These are phyloP conservation scores for Fusarium verticillioides DNA, from an alignment of 2,329 filamentous ascomycete genomes.

Conservation along the genomic window DNA sequence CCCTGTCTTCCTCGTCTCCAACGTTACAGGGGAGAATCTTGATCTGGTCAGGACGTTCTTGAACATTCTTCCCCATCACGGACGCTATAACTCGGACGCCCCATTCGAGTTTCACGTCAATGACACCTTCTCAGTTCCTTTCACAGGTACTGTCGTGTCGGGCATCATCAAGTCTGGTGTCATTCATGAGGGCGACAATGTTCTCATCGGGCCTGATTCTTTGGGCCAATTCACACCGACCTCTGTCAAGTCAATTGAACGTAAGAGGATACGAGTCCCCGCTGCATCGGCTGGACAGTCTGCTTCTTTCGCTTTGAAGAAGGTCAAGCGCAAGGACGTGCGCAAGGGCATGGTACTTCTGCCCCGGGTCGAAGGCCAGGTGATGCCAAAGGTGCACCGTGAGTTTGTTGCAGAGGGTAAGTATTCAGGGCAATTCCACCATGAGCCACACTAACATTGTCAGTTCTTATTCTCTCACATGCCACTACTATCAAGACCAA, in stretches of 20 bases:
- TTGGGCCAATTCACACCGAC: slow-evolving; percentile 90
- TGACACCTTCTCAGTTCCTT: slow-evolving; percentile 97
- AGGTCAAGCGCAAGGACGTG: slow-evolving; percentile 89
- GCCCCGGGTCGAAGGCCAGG: slow-evolving; percentile 79
- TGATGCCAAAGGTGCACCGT: slow-evolving; percentile 74
- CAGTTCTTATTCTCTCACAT: slow-evolving; percentile 92
- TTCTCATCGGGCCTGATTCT: slow-evolving; percentile 90
- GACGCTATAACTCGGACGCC: slow-evolving; percentile 87
- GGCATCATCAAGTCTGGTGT: slow-evolving; percentile 91
- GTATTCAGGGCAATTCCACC: slow-evolving; percentile 3
- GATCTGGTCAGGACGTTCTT: slow-evolving; percentile 92
- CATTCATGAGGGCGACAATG: slow-evolving; percentile 88
- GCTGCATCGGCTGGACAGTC: slow-evolving; percentile 92
- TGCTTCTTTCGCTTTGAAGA: slow-evolving; percentile 89
- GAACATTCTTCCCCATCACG: slow-evolving; percentile 94
- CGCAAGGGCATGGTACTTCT: slow-evolving; percentile 98
- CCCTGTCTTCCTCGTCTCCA: slow-evolving; percentile 97
- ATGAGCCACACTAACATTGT: slow-evolving; percentile 7
- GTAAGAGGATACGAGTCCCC: slow-evolving; percentile 90
- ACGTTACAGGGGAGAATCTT: slow-evolving; percentile 92
- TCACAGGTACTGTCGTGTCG: slow-evolving; percentile 94
- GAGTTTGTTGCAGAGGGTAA: slow-evolving; percentile 83
- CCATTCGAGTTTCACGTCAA: slow-evolving; percentile 97
- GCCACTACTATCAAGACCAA: slow-evolving; percentile 96
- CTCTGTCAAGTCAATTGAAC: slow-evolving; percentile 89